Evolutionary conservation across 208 protist species (phyloP), one percentile per base, ranked within the genome.

Genomic region (Wallacemonas sp.): DNA sequence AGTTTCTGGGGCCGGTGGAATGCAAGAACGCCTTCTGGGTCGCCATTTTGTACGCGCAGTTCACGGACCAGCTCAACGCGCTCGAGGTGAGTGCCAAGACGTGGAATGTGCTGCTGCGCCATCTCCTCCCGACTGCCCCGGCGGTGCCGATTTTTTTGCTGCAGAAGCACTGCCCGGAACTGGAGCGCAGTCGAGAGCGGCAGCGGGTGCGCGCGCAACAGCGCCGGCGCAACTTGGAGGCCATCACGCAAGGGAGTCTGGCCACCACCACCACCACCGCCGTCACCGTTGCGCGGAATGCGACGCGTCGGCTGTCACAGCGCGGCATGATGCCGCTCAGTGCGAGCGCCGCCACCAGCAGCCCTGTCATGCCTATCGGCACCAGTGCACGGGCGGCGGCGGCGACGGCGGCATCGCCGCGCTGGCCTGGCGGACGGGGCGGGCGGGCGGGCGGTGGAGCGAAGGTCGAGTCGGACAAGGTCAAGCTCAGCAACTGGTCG

Each of bases 11-110:
- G 42, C 72, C 71, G 12, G 59, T 62, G 0, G 80, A 86, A 31
- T 80, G 75, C 63, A 77, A 75, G 48, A 91, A 87, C 67, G 84
- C 88, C n/a, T 86, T 94, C 72, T 94, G 88, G 88, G 79, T 74
- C 18, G 89, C 87, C 65, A 57, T 94, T 31, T 66, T 94, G 23
- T 94, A 90, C 72, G 77, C 81, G 2, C 84, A 86, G 62, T 94
- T 80, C 68, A 79, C 76, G 0, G 74, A 68, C 18, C 69, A 74
- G 49, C 69, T 94, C 41, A 77, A 89, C 50, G 77, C 83, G 32
- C 59, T 84, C 7, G 45, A 61, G 36, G 70, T 80, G 23, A 61
- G 73, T 25, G 73, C 77, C 7, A 71, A 81, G 67, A 68, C 50
- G 48, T 94, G 88, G 88, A 88, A 73, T 50, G 52, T 65, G 38